These are phyloP conservation scores for Colletotrichum cordylinicola DNA, from an alignment of 2,329 filamentous ascomycete species.

Conservation along the genomic window DNA sequence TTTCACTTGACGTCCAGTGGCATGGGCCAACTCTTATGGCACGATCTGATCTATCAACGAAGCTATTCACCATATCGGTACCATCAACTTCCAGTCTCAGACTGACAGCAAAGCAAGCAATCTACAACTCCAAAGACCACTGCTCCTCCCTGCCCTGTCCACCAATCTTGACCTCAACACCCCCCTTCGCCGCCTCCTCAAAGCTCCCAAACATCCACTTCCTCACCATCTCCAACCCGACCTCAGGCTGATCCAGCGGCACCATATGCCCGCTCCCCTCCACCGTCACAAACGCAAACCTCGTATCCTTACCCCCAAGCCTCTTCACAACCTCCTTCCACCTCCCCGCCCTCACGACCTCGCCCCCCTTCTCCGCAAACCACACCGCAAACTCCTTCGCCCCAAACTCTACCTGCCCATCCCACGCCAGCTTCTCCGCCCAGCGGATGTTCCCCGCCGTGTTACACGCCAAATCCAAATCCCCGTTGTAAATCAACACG, in stretches of 20 bases:
- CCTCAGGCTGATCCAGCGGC: slow-evolving; percentile 24
- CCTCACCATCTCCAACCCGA: slow-evolving; percentile 20
- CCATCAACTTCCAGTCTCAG: neutral
- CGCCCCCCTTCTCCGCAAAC: slow-evolving; percentile 2
- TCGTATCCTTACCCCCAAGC: neutral
- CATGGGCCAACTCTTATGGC: neutral
- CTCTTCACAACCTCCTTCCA: slow-evolving; percentile 16
- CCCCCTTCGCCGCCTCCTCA: neutral
- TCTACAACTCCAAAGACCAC: slow-evolving; percentile 1
- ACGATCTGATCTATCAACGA: neutral
- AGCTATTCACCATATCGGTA: neutral
- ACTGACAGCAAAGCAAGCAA: neutral
- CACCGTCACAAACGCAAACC: slow-evolving; percentile 31
- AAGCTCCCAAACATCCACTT: slow-evolving; percentile 21
- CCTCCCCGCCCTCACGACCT: neutral
- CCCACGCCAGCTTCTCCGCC: slow-evolving; percentile 47
- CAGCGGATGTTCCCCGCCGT: slow-evolving; percentile 35
- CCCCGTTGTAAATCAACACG: slow-evolving; percentile 28
- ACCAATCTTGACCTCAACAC: neutral
- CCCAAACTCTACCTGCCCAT: slow-evolving; percentile 46
- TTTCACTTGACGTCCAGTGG: neutral
- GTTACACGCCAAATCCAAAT: slow-evolving; percentile 25
- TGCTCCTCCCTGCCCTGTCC: neutral
- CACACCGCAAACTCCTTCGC: slow-evolving; percentile 29
- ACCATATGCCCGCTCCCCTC: slow-evolving; percentile 48